These are phyloP conservation scores for Lumnitzera racemosa DNA, from an alignment of 345 rosid species.

Conservation along the genomic window DNA sequence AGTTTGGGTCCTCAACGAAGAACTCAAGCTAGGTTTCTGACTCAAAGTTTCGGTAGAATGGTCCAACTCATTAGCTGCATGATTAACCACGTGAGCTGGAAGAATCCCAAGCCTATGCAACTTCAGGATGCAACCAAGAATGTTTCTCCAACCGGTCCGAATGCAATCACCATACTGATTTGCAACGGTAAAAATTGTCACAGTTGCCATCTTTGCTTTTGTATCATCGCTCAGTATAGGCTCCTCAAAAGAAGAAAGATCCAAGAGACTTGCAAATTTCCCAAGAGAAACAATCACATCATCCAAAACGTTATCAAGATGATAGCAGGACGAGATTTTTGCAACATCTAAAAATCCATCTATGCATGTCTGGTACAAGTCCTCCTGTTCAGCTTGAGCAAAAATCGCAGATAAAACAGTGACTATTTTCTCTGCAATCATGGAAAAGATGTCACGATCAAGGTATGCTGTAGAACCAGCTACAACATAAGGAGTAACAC, in stretches of 20 bases:
- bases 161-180: conserved; percentile 93
- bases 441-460: conserved; percentile 97
- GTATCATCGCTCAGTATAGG: conserved; percentile 96
- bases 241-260: conserved; percentile 77
- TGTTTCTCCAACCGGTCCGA: conserved; percentile 96
- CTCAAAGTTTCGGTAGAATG: conserved; percentile 68
- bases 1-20: conserved; percentile 65
- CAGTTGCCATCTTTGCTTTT: conserved; percentile 93
- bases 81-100: conserved; percentile 95
- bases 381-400: conserved; percentile 97
- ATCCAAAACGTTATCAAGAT: conserved; percentile 95
- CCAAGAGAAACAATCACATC: conserved; percentile 93
- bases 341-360: conserved; percentile 97
- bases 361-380: conserved; percentile 88
- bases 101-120: conserved; percentile 96
- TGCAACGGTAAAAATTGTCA: conserved; percentile 89
- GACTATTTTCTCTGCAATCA: conserved; percentile 95
- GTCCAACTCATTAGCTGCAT: conserved; percentile 95
- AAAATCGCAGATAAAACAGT: conserved; percentile 97
- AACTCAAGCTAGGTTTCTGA: conserved; percentile 69
- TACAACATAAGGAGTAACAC: conserved; percentile 71
- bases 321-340: conserved; percentile 94
- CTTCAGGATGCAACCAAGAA: conserved; percentile 86
- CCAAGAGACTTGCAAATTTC: conserved; percentile 89
- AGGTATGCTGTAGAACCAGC: conserved; percentile 80